A percentile compares a stretch with the other conserved stretches of the same genome.
These are phyloP conservation scores for Saturnispora silvae DNA, from an alignment of 805 yeast genomes.

Conservation along the genomic window DNA sequence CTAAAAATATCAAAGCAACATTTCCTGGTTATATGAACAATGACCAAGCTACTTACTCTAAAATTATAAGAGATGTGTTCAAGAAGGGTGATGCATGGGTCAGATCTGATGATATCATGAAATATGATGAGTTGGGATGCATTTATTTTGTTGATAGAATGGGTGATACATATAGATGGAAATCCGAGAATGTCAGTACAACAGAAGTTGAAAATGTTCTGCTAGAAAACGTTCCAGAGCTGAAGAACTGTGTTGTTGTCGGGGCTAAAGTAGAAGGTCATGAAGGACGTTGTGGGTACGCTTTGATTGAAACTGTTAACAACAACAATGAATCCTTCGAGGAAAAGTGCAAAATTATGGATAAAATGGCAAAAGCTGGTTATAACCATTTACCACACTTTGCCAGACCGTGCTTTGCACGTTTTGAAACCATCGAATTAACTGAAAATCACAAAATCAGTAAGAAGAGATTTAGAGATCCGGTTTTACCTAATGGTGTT, in stretches of 20 bases:
- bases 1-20: conserved; percentile 52
- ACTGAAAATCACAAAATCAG: conserved; percentile 79
- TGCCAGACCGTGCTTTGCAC: conserved; percentile 76
- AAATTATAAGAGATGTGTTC: conserved; percentile 64
- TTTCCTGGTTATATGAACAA: conserved; percentile 89
- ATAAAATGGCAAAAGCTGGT: conserved; percentile 28
- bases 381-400: conserved; percentile 56
- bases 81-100: conserved; percentile 85
- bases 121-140: conserved; percentile 53
- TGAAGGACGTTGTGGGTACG: conserved; percentile 93
- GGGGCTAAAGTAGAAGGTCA: conserved; percentile 78
- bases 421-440: conserved; percentile 54
- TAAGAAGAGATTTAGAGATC: conserved; percentile 58
- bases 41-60: conserved; percentile 65
- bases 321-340: conserved; percentile 19
- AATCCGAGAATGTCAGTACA: conserved; percentile 88
- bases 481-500: conserved; percentile 57
- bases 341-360: conserved; percentile 25
- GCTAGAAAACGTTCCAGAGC: conserved; percentile 28
- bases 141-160: conserved; percentile 82
- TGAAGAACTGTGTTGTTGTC: conserved; percentile 72
- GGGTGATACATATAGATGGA: conserved; percentile 96
- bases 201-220: conserved; percentile 83
- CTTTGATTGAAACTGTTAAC: conserved; percentile 46
- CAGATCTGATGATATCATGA: conserved; percentile 77